Conservation (phyloP, 768 basidiomycete species). For the Chalciporus piperatus region DNA sequence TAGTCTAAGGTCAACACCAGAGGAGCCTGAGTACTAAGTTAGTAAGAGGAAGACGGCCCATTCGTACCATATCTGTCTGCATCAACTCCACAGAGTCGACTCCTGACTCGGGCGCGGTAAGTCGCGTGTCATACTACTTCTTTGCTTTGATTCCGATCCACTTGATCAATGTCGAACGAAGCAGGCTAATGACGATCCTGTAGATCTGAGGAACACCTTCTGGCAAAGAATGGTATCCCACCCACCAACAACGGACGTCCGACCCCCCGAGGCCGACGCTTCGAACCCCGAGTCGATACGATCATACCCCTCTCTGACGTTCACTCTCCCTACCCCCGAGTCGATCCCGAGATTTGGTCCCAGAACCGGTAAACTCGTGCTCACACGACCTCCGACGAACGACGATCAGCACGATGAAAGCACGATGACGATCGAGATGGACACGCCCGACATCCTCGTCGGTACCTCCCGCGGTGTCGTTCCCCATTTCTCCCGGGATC, state of each 20-base stretch:
- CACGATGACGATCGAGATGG: constrained; percentile 35
- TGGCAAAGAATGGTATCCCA: constrained; percentile 6
- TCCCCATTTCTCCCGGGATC: constrained; percentile 70
- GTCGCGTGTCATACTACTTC: too few species aligned
- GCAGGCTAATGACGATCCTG: not conserved
- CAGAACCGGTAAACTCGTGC: constrained; percentile 21
- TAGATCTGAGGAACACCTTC: not conserved
- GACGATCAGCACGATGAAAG: not conserved
- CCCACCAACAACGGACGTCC: not conserved
- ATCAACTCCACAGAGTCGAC: too few species aligned
- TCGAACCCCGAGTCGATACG: not conserved
- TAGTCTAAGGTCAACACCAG: too few species aligned
- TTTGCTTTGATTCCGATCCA: too few species aligned
- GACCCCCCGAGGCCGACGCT: not conserved
- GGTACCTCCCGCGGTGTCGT: constrained; percentile 71
- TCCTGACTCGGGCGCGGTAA: too few species aligned
- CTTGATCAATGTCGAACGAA: not conserved
- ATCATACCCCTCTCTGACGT: constrained; percentile 17
- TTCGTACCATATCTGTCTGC: too few species aligned
- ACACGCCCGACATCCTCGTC: constrained; percentile 61
- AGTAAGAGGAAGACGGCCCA: too few species aligned
- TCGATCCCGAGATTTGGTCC: constrained; percentile 21
- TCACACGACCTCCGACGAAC: constrained; percentile 12
- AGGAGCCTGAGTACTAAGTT: too few species aligned
- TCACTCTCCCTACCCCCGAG: constrained; percentile 7